Evolutionary conservation across 345 rosid species (phyloP), one percentile per base, ranked within the genome.

Genomic region (Isatis tinctoria): DNA sequence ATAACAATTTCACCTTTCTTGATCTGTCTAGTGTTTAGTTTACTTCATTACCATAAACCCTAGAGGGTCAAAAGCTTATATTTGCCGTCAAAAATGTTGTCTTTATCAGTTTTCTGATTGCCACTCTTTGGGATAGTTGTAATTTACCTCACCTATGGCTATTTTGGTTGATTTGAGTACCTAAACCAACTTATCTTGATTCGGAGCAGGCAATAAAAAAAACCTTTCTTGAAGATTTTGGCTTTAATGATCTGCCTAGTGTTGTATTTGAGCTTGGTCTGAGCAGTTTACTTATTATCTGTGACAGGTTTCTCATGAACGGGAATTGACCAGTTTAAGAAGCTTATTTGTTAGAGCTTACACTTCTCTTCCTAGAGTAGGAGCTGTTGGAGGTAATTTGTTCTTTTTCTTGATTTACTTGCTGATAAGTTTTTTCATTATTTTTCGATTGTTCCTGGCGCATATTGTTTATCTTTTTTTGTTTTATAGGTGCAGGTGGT

Each of bases 261-360:
- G 57, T 57, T 39, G 8, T 3, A 65, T 35, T 24, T 45, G 32
- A 59, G 39, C 18, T 17, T 24, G 3, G 27, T 6, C 30, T 61
- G 11, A 28, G 57, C 49, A 59, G 4, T 61, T 39, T 8, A 35
- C 52, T 14, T 0, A 10, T 41, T 4, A 49, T 52, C 56, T 57
- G 43, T 41, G 27, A 48, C 83, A 90, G 98, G 90, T 78, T 73
- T 70, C 89, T 57, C 83, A 83, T 65, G 87, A 77, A 63, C 80
- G 78, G 13, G 86, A 84, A 70, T 69, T 81, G 65, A 78, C 75
- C 44, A 81, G 78, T n/a, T 74, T 79, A 24, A 82, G 65, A 69
- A 78, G 70, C 75, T 80, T 81, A 62, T 69, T 87, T n/a, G 51
- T 58, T 39, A 82, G 85, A 80, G 71, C 80, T 68, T 75, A 78